A percentile compares a stretch with the other conserved stretches of the same genome.
These are phyloP conservation scores for Diversispora epigaea DNA, from an alignment of 192 early-diverging fungal genomes.

Conservation along the genomic window DNA sequence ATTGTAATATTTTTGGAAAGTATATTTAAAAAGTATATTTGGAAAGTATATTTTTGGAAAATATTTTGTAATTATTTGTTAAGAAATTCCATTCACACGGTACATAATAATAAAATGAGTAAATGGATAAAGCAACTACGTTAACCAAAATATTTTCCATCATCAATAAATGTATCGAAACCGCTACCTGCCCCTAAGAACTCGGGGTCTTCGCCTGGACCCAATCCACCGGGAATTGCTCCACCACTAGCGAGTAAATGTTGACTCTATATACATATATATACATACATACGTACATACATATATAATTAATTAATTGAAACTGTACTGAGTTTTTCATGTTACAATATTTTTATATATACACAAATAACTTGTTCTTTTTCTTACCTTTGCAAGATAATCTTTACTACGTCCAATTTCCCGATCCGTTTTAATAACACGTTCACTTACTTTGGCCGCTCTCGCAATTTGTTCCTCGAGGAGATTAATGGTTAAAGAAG, in stretches of 20 bases:
- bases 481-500: constrained; percentile 39
- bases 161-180: constrained; percentile 15
- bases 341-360: no score
- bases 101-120: not conserved
- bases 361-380: no score
- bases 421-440: constrained; percentile 24
- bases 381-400: constrained; percentile 29
- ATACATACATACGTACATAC: not conserved
- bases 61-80: no score
- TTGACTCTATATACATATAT: constrained; percentile 1
- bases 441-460: constrained; percentile 28
- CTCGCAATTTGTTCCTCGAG: constrained; percentile 52
- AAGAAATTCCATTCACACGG: not conserved
- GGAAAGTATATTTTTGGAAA: no score
- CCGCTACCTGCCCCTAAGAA: not conserved
- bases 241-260: not conserved
- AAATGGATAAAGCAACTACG: not conserved
- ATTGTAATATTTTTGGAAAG: no score
- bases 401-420: constrained; percentile 27
- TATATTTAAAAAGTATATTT: no score
- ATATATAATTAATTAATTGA: no score
- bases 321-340: no score
- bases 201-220: constrained; percentile 12
- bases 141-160: constrained; percentile 17
- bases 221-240: not conserved